Percentiles rank a stretch among this genome's conserved stretches.
Conservation (phyloP, 2,329 filamentous ascomycete genomes). For the Pseudogymnoascus sp. region DNA sequence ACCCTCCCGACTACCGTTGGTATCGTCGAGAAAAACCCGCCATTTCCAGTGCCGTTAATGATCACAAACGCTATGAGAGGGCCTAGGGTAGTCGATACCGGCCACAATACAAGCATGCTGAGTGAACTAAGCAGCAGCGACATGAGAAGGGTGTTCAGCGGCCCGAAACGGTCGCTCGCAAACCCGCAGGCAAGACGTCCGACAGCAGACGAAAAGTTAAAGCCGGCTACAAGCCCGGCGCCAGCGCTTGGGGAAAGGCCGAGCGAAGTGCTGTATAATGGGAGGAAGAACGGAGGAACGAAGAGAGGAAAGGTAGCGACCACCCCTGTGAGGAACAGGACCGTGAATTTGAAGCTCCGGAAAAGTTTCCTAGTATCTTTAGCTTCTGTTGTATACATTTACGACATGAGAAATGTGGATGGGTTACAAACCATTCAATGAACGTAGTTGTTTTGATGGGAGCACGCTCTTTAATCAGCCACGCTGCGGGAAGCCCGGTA, state of each 20-base stretch:
- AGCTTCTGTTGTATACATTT: background rate
- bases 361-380: conserved; percentile 38
- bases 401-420: background rate
- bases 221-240: conserved; percentile 50
- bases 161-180: conserved; percentile 43
- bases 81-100: conserved; percentile 43
- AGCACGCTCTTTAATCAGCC: conserved; percentile 40
- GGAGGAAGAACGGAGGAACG: conserved; percentile 53
- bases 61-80: conserved; percentile 49
- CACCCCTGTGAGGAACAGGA: conserved; percentile 44
- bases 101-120: conserved; percentile 54
- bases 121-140: conserved; percentile 43
- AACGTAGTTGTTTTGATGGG: conserved; percentile 32
- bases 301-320: conserved; percentile 52
- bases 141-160: conserved; percentile 45
- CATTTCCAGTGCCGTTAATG: conserved; percentile 51
- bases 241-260: conserved; percentile 43
- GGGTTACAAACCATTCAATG: conserved; percentile 38
- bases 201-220: conserved; percentile 51
- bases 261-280: conserved; percentile 46
- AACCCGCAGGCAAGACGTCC: conserved; percentile 47
- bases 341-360: conserved; percentile 39
- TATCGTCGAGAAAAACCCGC: conserved; percentile 55
- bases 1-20: conserved; percentile 53
- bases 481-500: conserved; percentile 48